Evolutionary conservation across 2,329 filamentous ascomycete genomes (phyloP), one percentile per base, ranked within the genome.

Genomic region (Alternaria angustiovoidea): DNA sequence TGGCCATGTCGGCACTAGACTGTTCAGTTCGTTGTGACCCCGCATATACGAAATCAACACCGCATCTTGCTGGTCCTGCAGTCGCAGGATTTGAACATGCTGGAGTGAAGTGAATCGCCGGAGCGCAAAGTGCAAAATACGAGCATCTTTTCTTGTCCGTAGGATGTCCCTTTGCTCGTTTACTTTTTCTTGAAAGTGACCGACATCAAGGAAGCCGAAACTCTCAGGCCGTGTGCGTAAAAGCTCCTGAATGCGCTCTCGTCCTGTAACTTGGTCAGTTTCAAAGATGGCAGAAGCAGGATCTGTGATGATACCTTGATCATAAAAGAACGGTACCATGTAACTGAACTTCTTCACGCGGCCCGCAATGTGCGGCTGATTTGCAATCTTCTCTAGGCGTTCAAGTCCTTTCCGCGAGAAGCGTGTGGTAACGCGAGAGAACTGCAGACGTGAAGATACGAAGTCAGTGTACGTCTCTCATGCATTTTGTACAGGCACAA

Each of bases 71-170:
- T 84, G 79, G 61, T 90, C 87, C 64, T 87, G 85, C 12, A 90
- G 78, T 6, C 86, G 84, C 26, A 91, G 82, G 14, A 91, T 83
- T 62, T 90, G 87, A 51, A 91, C 83, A 69, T 90, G 85, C 68
- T 89, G 86, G 11, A 91, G 81, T 28, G 83, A 82, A 2, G 82
- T 84, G 68, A 91, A 90, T 2, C 47, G 84, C 83, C 34, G 79
- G 77, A 62, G 89, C 82, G 18, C 86, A 87, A 58, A 82, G 81
- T 59, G 84, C 34, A 89, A 76, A 18, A 86, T 80, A 14, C 75
- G 72, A 39, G 83, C 79, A 67, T 89, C 87, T 61, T 84, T 80
- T 51, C 81, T 75, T 3, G 80, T 81, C 38, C 79, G 74, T 53
- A 88, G 76, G 42, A 89, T 81, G 18, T 81, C 78, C 54, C 78